Percentiles rank a stretch among this genome's conserved stretches.
phyloP scores from a whole-genome alignment of 805 yeast species.

The Tetrapisispora fleetii region DNA sequence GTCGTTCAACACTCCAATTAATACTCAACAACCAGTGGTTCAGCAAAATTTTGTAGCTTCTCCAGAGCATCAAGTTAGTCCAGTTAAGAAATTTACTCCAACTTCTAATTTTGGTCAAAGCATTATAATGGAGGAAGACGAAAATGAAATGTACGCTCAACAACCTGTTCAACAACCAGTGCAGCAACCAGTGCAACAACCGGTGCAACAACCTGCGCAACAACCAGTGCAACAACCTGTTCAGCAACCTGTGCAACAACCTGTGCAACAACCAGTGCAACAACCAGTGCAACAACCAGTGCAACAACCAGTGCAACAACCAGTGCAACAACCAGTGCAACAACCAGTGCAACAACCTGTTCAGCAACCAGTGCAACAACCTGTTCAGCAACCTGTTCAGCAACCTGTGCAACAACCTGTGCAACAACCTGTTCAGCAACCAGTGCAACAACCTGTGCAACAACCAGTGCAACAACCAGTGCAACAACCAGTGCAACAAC shows the following conservation, averaged over 20 bases:
- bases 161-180: constrained; percentile 6
- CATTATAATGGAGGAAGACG: constrained; percentile 34
- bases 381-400: neutral
- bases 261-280: constrained; percentile 4
- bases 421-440: constrained; percentile 1
- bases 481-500: constrained; percentile 5
- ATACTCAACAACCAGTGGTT: constrained; percentile 5
- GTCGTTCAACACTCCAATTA: constrained; percentile 37
- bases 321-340: constrained; percentile 1
- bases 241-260: constrained; percentile 1
- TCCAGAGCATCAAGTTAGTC: constrained; percentile 5
- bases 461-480: constrained; percentile 3
- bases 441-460: constrained; percentile 6
- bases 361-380: neutral
- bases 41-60: neutral
- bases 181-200: neutral
- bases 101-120: constrained; percentile 79
- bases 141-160: constrained; percentile 22
- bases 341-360: neutral
- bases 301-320: constrained; percentile 5
- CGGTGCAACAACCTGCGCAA: neutral
- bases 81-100: constrained; percentile 55
- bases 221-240: neutral
- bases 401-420: constrained; percentile 1
- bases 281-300: constrained; percentile 5